A percentile compares a stretch with the other conserved stretches of the same genome.
These are phyloP conservation scores for Daldinia concentrica DNA, from an alignment of 495 filamentous ascomycete genomes.

Conservation along the genomic window DNA sequence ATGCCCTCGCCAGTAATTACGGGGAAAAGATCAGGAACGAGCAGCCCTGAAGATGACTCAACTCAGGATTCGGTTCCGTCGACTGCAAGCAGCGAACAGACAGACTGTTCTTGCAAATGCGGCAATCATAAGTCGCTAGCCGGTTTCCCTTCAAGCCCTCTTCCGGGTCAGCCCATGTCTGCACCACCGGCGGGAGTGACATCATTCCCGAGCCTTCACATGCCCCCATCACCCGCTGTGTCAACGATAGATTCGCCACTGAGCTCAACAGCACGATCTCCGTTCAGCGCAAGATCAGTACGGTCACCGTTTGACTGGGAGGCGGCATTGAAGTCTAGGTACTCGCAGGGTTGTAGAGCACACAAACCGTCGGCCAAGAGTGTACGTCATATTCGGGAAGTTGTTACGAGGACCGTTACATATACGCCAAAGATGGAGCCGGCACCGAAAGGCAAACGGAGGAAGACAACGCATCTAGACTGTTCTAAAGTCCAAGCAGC, in stretches of 20 bases:
- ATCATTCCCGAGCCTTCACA: conserved; percentile 61
- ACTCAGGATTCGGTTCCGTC: conserved; percentile 60
- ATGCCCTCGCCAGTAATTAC: conserved; percentile 70
- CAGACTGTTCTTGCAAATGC: conserved; percentile 64
- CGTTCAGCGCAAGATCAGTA: conserved; percentile 64
- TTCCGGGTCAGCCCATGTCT: conserved; percentile 62
- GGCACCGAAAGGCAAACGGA: conserved; percentile 78
- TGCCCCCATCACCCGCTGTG: conserved; percentile 68
- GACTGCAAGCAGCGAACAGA: conserved; percentile 61
- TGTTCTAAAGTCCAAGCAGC: conserved; percentile 38
- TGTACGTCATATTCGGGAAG: conserved; percentile 69
- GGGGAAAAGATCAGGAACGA: conserved; percentile 50
- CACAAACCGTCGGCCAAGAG: conserved; percentile 60
- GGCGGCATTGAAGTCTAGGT: conserved; percentile 62
- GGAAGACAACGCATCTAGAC: conserved; percentile 58
- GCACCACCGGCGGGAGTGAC: conserved; percentile 62
- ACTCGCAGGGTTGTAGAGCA: conserved; percentile 53
- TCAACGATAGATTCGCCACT: conserved; percentile 58
- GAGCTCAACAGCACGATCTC: conserved; percentile 54
- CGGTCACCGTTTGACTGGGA: conserved; percentile 70
- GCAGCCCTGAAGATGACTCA: conserved; percentile 48
- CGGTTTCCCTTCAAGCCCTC: conserved; percentile 53
- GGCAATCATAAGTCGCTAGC: conserved; percentile 56
- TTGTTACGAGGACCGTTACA: conserved; percentile 79
- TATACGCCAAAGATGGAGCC: conserved; percentile 75